Evolutionary conservation across 768 basidiomycete species (phyloP), one percentile per base, ranked within the genome.

Genomic region (Pleurotus eryngii): DNA sequence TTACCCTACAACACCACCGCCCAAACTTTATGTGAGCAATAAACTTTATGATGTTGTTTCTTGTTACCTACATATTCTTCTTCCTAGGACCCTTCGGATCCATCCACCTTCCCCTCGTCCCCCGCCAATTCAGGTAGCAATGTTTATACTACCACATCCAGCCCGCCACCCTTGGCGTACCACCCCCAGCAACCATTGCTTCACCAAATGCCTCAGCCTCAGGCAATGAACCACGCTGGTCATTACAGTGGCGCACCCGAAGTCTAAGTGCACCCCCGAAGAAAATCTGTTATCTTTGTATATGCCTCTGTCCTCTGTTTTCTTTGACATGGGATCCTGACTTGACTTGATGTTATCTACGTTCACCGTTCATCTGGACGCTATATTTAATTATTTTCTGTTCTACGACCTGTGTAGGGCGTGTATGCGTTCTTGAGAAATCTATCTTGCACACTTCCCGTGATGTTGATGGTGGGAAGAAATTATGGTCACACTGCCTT

Each of bases 1-100:
- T 9, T 61, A 62, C 30, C 49, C 67, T 18, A 49, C 65, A 22
- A 59, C 64, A 30, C 64, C 65, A 20, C 64, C 68, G 8, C 72
- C 68, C 5, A 74, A 68, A 58, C 64, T 74, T 47, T 78, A 80
- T 59, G 78, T 80, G 63, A 67, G 76, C 43, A 63, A 15, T 17
- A 4, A 11, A 35, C 11, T 35, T 11, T 11, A 35, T 35, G 30
- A 11, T 35, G 30, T 35, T 11, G 30, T 8, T 8, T 9, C 9
- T 11, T 35, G 30, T 35, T 11, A 35, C 7, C 7, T 38, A 57
- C 35, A 49, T n/a, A 48, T 17, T 22, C 30, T 30, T 4, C 15
- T 37, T 55, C 38, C 49, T 40, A 60, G 59, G 55, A 60, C 46
- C 59, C 59, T 11, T 49, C 59, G 12, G 59, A 60, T n/a, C 59